These are phyloP conservation scores for Pleodorina starrii DNA, from an alignment of 139 green algal species.

Conservation along the genomic window DNA sequence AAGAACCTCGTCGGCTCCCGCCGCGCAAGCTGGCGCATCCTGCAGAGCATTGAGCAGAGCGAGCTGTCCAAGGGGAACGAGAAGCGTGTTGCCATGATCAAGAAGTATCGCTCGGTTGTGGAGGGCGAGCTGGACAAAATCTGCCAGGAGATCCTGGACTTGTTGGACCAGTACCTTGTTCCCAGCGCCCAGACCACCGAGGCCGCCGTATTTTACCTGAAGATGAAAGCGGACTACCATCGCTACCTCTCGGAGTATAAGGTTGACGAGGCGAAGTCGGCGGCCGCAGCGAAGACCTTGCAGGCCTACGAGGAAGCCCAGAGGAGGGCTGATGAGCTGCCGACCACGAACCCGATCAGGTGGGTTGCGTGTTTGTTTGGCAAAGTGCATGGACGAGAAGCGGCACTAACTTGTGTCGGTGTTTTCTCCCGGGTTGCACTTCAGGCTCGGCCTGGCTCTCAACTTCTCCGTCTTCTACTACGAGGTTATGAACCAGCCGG, in stretches of 20 bases:
- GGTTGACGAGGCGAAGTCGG: conserved; percentile 87
- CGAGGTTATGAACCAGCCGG: conserved; percentile 98
- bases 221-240: conserved; percentile 97
- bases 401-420: not conserved
- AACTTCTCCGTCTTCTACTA: conserved; percentile 99
- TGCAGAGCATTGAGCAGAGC: conserved; percentile 97
- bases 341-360: conserved; percentile 96
- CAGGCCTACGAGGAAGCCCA: conserved; percentile 96
- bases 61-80: conserved; percentile 97
- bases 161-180: conserved; percentile 98
- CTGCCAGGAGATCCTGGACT: conserved; percentile 90
- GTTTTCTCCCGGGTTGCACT: not conserved
- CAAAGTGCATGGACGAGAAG: not conserved
- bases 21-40: conserved; percentile 96
- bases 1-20: conserved; percentile 98
- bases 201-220: conserved; percentile 98
- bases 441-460: conserved; percentile 88
- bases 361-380: not conserved
- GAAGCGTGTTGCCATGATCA: conserved; percentile 91
- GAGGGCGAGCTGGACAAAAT: conserved; percentile 95
- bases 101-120: conserved; percentile 72
- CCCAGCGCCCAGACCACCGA: conserved; percentile 92
- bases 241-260: conserved; percentile 99
- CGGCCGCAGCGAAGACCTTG: conserved; percentile 94
- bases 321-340: conserved; percentile 79